Conservation (phyloP, 2,329 filamentous ascomycete genomes). For the Colletotrichum sp. region DNA sequence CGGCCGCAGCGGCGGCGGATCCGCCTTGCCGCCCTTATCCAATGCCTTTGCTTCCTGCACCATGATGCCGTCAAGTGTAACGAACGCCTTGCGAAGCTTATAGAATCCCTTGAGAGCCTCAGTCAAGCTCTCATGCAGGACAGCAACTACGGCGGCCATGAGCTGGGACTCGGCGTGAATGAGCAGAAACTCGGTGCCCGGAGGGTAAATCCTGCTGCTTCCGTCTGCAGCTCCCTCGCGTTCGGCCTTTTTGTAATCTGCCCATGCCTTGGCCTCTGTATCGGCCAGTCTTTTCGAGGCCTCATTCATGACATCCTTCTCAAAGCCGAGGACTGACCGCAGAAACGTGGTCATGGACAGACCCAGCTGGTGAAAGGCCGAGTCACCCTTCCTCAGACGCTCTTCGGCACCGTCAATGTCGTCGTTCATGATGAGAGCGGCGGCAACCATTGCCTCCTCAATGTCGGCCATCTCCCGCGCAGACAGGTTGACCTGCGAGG, state of each 20-base stretch:
- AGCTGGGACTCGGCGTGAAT: conserved; percentile 86
- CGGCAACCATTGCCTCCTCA: conserved; percentile 66
- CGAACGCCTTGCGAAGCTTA: conserved; percentile 86
- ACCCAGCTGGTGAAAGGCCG: conserved; percentile 88
- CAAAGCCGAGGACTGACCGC: conserved; percentile 85
- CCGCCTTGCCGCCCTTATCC: conserved; percentile 23
- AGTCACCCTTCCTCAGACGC: conserved; percentile 73
- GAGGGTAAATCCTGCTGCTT: conserved; percentile 67
- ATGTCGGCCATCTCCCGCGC: conserved; percentile 59
- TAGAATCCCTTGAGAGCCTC: conserved; percentile 93
- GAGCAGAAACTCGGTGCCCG: conserved; percentile 86
- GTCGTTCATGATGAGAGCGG: conserved; percentile 82
- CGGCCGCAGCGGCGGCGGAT: conserved; percentile 17
- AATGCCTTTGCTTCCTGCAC: conserved; percentile 68
- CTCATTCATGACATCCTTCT: conserved; percentile 89
- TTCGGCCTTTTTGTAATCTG: conserved; percentile 77
- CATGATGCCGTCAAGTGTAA: conserved; percentile 80
- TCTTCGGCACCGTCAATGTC: conserved; percentile 85
- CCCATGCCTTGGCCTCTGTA: conserved; percentile 78
- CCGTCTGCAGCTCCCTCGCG: conserved; percentile 24
- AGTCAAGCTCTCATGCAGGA: conserved; percentile 90
- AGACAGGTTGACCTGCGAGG: conserved; percentile 31
- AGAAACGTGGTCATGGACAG: conserved; percentile 84
- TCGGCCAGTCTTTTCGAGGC: conserved; percentile 74
- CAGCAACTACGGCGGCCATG: conserved; percentile 86